These are phyloP conservation scores for Candida pseudoviswanathii DNA, from an alignment of 1,139 yeast genomes.

Conservation along the genomic window DNA sequence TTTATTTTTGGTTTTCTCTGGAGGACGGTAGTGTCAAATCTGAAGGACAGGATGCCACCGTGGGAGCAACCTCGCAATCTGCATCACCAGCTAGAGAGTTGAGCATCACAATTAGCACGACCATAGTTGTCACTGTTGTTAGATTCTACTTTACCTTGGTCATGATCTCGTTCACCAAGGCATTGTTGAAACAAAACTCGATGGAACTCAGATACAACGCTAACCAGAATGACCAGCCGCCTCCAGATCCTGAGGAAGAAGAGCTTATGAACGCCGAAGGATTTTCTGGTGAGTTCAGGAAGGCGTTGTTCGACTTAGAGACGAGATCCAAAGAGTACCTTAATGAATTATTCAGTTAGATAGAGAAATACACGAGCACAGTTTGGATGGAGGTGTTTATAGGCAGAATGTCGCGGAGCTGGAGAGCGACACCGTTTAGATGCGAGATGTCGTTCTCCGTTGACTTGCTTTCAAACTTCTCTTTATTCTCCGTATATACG, in stretches of 20 bases:
- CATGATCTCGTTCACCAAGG: constrained; percentile 59
- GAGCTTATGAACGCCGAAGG: constrained; percentile 26
- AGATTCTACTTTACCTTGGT: constrained; percentile 71
- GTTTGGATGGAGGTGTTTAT: neutral
- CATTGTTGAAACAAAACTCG: constrained; percentile 38
- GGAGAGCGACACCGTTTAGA: neutral
- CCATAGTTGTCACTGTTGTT: constrained; percentile 52
- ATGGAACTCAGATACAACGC: constrained; percentile 24
- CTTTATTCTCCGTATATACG: neutral
- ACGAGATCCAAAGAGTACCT: constrained; percentile 33
- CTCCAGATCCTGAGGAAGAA: constrained; percentile 29
- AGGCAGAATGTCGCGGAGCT: neutral
- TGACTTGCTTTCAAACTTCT: neutral
- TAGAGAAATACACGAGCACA: neutral
- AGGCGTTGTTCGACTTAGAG: constrained; percentile 31
- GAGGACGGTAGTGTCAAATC: constrained; percentile 30
- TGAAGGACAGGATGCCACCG: constrained; percentile 15
- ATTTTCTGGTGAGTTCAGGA: constrained; percentile 23
- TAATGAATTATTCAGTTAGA: constrained; percentile 19
- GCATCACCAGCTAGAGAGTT: constrained; percentile 75
- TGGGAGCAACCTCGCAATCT: constrained; percentile 47
- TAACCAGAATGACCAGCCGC: constrained; percentile 11
- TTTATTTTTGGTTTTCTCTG: constrained; percentile 70
- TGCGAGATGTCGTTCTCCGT: neutral
- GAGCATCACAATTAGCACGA: constrained; percentile 61